Conservation (phyloP, 2,329 filamentous ascomycete genomes). For the Arthrobotrys sphaeroides region DNA sequence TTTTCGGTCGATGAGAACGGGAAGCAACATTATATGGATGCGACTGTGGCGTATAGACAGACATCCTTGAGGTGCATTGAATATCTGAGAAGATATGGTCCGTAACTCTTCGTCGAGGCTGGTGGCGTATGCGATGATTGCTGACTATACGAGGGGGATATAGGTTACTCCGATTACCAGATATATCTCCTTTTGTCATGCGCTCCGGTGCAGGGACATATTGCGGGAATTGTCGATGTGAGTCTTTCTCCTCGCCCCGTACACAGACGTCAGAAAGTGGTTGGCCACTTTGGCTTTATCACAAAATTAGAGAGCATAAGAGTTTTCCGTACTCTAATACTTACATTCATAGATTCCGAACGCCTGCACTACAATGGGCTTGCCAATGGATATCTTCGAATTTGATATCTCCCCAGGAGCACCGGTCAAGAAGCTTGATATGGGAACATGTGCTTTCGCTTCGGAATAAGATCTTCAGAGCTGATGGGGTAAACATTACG, state of each 20-base stretch:
- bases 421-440: slow-evolving; percentile 70
- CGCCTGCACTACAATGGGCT: slow-evolving; percentile 84
- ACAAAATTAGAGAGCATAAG: too few relatives aligned
- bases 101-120: slow-evolving; percentile 55
- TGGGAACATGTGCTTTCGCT: slow-evolving; percentile 74
- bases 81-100: slow-evolving; percentile 77
- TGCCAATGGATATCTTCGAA: slow-evolving; percentile 94
- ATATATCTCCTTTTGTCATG: slow-evolving; percentile 85
- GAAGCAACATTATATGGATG: slow-evolving; percentile 88
- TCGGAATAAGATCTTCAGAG: slow-evolving; percentile 61
- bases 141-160: not conserved
- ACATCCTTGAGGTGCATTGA: slow-evolving; percentile 75
- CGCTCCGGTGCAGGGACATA: slow-evolving; percentile 85
- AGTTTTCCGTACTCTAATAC: not conserved
- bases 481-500: too few relatives aligned
- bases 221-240: slow-evolving; percentile 84
- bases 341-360: slow-evolving; percentile 72
- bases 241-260: slow-evolving; percentile 54
- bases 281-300: too few relatives aligned
- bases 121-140: not conserved
- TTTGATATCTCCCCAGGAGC: slow-evolving; percentile 82
- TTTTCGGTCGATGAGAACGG: slow-evolving; percentile 89
- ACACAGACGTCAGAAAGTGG: too few relatives aligned
- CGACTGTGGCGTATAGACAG: slow-evolving; percentile 85
- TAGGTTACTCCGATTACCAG: slow-evolving; percentile 67